These are phyloP conservation scores for Lactuca saligna DNA, from an alignment of 129 eudicot genomes.

Conservation along the genomic window DNA sequence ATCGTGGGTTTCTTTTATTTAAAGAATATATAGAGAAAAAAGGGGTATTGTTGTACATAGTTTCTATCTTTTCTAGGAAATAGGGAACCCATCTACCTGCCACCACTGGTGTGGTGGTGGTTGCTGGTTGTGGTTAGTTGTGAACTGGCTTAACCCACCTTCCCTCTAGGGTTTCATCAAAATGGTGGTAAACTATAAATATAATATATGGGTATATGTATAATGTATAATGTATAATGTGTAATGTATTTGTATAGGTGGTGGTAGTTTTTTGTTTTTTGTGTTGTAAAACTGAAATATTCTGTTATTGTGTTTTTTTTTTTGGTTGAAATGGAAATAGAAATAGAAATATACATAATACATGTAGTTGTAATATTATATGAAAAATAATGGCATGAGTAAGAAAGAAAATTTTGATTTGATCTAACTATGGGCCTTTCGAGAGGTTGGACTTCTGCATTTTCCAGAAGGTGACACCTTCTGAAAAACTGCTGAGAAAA, in stretches of 20 bases:
- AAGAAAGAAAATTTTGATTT: not conserved
- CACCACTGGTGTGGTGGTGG: not conserved
- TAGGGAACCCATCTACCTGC: not conserved
- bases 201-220: slow-evolving; percentile 13
- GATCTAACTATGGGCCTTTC: no score
- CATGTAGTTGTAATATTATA: not conserved
- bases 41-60: slow-evolving; percentile 31
- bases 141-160: slow-evolving; percentile 24
- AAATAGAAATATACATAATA: not conserved
- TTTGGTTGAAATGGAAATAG: slow-evolving; percentile 13
- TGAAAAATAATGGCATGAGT: no score
- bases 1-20: not conserved
- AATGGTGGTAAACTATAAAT: slow-evolving; percentile 13
- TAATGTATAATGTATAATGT: not conserved
- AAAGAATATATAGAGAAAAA: slow-evolving; percentile 13
- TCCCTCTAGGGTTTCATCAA: slow-evolving; percentile 6
- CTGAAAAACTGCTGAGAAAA: no score
- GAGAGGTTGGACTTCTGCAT: no score
- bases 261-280: slow-evolving; percentile 11
- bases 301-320: not conserved
- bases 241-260: not conserved
- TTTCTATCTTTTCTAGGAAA: slow-evolving; percentile 7
- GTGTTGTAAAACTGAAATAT: not conserved
- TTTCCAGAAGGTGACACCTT: no score
- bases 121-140: not conserved